Evolutionary conservation across 495 filamentous ascomycete genomes (phyloP).

Genomic region (Talaromyces borbonicus): DNA sequence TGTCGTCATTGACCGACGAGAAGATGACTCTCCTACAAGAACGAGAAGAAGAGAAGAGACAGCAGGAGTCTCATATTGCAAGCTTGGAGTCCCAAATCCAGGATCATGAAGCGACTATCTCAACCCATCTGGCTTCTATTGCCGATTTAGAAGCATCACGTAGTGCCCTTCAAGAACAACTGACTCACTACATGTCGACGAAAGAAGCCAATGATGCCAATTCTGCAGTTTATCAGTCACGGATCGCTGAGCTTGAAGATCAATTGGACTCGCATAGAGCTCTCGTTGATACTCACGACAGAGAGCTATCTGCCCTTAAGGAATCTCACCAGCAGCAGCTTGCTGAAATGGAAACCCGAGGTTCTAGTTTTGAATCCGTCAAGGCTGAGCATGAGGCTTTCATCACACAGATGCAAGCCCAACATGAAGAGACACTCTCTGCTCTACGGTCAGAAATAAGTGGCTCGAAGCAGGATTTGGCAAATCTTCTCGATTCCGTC

Average conservation of each 20-base stretch:
- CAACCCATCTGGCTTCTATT: constrained; percentile 51
- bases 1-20: constrained; percentile 25
- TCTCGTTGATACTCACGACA: constrained; percentile 43
- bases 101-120: constrained; percentile 63
- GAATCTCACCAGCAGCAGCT: constrained; percentile 45
- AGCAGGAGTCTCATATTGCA: constrained; percentile 57
- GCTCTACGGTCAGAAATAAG: constrained; percentile 58
- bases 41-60: constrained; percentile 41
- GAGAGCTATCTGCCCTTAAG: constrained; percentile 42
- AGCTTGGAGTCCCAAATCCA: constrained; percentile 66
- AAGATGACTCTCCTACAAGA: constrained; percentile 35
- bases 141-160: constrained; percentile 57
- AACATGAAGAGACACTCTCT: constrained; percentile 51
- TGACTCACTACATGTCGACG: constrained; percentile 32
- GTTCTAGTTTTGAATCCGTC: constrained; percentile 20
- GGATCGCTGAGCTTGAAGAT: constrained; percentile 30
- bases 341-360: constrained; percentile 33
- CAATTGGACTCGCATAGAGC: constrained; percentile 33
- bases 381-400: constrained; percentile 38
- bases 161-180: constrained; percentile 44
- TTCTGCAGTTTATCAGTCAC: constrained; percentile 39
- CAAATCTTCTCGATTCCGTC: constrained; percentile 44
- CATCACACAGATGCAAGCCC: constrained; percentile 35
- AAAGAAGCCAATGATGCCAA: constrained; percentile 26
- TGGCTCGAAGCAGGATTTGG: constrained; percentile 59